Conservation (phyloP, 2,329 filamentous ascomycete species). For the Camptophora hylomeconis region DNA sequence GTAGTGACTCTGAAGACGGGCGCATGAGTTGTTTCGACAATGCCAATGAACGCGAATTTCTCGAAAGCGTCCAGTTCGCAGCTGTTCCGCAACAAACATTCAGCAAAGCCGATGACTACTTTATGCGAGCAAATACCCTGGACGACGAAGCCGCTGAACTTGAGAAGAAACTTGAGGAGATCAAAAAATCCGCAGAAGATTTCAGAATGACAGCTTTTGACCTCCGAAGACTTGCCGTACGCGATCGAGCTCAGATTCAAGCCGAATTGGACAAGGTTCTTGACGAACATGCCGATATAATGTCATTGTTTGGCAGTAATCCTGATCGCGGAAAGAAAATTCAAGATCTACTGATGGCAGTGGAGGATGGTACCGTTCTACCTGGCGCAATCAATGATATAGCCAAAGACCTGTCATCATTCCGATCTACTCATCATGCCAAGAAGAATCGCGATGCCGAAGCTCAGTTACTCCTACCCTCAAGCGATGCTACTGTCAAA, state of each 20-base stretch:
- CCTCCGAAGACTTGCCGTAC: constrained; percentile 6
- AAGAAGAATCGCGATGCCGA: too few species aligned
- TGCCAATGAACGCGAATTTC: constrained; percentile 4
- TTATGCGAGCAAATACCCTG: constrained; percentile 6
- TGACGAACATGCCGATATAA: constrained; percentile 6
- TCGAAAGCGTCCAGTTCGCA: constrained; percentile 4
- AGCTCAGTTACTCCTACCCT: too few species aligned
- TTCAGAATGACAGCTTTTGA: constrained; percentile 5
- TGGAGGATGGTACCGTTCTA: too few species aligned
- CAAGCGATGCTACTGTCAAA: too few species aligned
- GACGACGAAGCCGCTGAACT: constrained; percentile 3
- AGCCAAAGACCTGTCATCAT: too few species aligned
- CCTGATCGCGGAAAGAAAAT: too few species aligned
- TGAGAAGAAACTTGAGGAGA: constrained; percentile 3
- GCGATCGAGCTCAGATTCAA: constrained; percentile 7
- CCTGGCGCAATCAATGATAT: too few species aligned
- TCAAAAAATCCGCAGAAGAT: constrained; percentile 6
- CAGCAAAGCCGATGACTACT: constrained; percentile 5
- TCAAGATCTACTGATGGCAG: too few species aligned
- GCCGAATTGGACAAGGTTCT: constrained; percentile 4
- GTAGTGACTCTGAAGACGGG: constrained; percentile 1
- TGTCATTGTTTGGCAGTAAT: too few species aligned
- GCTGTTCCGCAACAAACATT: constrained; percentile 7
- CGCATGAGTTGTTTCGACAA: constrained; percentile 3
- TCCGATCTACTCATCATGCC: too few species aligned